Evolutionary conservation across 257 asterid species (phyloP).

Genomic region (Solanum lycopersicoides): DNA sequence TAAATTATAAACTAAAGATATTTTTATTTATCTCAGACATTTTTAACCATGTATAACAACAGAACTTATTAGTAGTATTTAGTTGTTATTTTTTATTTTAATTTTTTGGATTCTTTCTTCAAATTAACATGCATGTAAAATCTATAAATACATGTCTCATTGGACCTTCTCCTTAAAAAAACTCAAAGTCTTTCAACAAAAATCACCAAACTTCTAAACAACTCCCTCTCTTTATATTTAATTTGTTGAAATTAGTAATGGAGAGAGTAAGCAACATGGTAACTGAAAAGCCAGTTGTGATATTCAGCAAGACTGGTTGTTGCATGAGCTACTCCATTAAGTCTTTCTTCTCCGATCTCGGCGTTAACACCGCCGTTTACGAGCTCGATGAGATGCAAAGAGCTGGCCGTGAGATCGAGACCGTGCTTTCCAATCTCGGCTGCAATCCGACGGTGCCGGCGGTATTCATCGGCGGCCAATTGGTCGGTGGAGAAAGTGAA

Average conservation of each 20-base stretch:
- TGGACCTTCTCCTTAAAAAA: slow-evolving; percentile 23
- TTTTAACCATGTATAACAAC: too few relatives aligned
- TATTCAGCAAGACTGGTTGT: slow-evolving; percentile 62
- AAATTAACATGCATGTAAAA: background rate
- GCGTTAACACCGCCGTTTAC: slow-evolving; percentile 42
- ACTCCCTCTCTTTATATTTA: background rate
- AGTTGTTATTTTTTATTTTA: too few relatives aligned
- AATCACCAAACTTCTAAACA: background rate
- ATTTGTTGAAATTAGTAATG: slow-evolving; percentile 14
- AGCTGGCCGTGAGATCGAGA: slow-evolving; percentile 62
- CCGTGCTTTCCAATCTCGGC: slow-evolving; percentile 34
- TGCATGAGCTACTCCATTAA: slow-evolving; percentile 63
- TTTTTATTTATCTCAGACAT: too few relatives aligned
- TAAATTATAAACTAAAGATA: too few relatives aligned
- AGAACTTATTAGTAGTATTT: too few relatives aligned
- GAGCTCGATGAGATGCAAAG: slow-evolving; percentile 62
- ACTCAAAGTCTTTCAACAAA: background rate
- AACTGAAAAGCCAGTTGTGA: slow-evolving; percentile 57
- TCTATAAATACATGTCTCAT: slow-evolving; percentile 20
- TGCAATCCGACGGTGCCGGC: slow-evolving; percentile 52
- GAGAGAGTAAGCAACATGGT: slow-evolving; percentile 54
- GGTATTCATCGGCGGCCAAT: slow-evolving; percentile 59
- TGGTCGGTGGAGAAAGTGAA: slow-evolving; percentile 69
- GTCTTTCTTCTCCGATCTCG: slow-evolving; percentile 57
- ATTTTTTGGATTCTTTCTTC: background rate